Conservation (phyloP, 805 yeast species). For the Kluyveromyces siamensis region DNA sequence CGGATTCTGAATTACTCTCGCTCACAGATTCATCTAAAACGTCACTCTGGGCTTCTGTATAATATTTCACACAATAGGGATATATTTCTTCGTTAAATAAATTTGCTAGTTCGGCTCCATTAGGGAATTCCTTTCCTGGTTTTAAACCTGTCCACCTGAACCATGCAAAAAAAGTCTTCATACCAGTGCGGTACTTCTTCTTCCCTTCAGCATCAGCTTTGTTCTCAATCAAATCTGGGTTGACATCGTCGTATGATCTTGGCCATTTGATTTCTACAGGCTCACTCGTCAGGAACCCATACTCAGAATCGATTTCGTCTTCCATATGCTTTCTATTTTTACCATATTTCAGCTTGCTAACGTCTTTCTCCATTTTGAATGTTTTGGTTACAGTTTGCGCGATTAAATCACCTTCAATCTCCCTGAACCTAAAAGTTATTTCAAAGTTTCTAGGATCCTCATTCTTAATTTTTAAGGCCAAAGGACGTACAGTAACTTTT, state of each 20-base stretch:
- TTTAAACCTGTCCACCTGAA: slow-evolving; percentile 76
- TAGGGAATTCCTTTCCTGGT: slow-evolving; percentile 68
- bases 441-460: slow-evolving; percentile 47
- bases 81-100: slow-evolving; percentile 69
- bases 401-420: slow-evolving; percentile 39
- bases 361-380: slow-evolving; percentile 36
- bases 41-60: slow-evolving; percentile 63
- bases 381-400: slow-evolving; percentile 51
- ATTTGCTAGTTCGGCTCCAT: slow-evolving; percentile 70
- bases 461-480: slow-evolving; percentile 27
- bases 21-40: slow-evolving; percentile 48
- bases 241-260: slow-evolving; percentile 40
- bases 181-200: slow-evolving; percentile 55
- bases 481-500: slow-evolving; percentile 54
- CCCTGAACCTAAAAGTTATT: slow-evolving; percentile 51
- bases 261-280: slow-evolving; percentile 65
- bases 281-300: slow-evolving; percentile 46
- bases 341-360: slow-evolving; percentile 8
- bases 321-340: slow-evolving; percentile 11
- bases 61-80: slow-evolving; percentile 79
- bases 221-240: slow-evolving; percentile 43
- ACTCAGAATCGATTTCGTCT: slow-evolving; percentile 38
- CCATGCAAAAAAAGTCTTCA: slow-evolving; percentile 83
- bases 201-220: slow-evolving; percentile 43
- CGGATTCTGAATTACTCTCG: slow-evolving; percentile 39